Evolutionary conservation across 176 grass and related monocot genomes (phyloP), one percentile per base, ranked within the genome.

Genomic region (Thinopyrum elongatum): DNA sequence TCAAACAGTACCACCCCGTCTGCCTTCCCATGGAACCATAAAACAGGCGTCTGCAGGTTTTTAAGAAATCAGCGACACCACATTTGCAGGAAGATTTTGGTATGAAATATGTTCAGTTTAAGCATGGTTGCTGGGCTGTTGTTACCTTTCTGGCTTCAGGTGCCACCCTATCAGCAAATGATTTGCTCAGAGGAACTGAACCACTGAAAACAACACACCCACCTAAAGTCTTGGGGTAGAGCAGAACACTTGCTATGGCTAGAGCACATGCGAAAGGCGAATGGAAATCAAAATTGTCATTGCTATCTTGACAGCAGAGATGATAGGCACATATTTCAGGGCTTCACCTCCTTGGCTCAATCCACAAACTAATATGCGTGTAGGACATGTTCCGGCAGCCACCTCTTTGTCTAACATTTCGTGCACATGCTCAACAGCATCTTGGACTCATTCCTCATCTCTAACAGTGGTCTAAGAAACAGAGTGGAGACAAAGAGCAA

Each of bases 21-120:
- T 17, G 88, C 85, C 87, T 82, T 88, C 29, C 90, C 92, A 80
- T 97, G 90, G 72, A 89, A 92, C 94, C 94, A 90, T 23, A 97
- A 84, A 9, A 94, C 80, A 2, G 94, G 94, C 17, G 92, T 97
- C 88, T 90, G 57, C 27, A 83, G 7, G 30, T 44, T 57, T 73
- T 81, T 0, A 88, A 95, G 21, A 29, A 77, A 22, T 51, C 27
- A 47, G 36, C n/a, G 11, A 67, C 14, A 38, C n/a, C n/a, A 31
- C 8, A 35, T 17, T 44, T 29, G 36, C 26, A 75, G 46, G 65
- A 46, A 46, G 12, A 6, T 59, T 2, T 3, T 7, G 13, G 17
- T 57, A 22, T 55, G 11, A 27, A 67, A 13, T 38, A 6, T 29
- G 5, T 29, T 55, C 36, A 27, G 3, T 25, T 21, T 38, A 79